phyloP scores from a whole-genome alignment of 1,284 basidiomycete genomes.

The Ceratobasidium sp. region DNA sequence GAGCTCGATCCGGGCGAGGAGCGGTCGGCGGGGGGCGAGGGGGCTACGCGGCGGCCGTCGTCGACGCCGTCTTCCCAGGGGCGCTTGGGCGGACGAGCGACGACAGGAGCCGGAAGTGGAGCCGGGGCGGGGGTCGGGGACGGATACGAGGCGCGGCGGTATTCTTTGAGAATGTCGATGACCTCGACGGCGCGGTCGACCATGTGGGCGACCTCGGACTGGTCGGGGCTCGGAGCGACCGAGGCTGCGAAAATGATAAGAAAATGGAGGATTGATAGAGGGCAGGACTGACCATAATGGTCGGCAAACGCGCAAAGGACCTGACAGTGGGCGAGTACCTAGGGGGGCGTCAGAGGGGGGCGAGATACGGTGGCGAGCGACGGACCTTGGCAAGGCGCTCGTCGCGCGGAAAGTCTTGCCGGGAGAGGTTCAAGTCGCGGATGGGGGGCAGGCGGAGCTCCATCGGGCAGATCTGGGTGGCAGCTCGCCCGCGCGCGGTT shows the following conservation, averaged over 20 bases:
- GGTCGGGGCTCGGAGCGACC: neutral
- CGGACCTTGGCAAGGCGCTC: constrained; percentile 31
- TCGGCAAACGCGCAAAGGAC: constrained; percentile 37
- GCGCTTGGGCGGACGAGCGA: constrained; percentile 27
- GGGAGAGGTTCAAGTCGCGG: constrained; percentile 21
- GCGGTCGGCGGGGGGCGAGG: constrained; percentile 36
- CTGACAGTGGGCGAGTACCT: constrained; percentile 26
- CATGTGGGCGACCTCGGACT: constrained; percentile 34
- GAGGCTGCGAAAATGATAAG: neutral
- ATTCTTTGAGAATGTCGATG: constrained; percentile 26
- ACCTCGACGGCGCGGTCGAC: constrained; percentile 30
- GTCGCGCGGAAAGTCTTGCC: constrained; percentile 5
- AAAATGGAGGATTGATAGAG: neutral
- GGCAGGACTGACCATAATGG: constrained; percentile 28
- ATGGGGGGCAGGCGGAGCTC: constrained; percentile 40
- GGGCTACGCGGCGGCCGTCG: constrained; percentile 5
- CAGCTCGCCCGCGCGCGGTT: neutral
- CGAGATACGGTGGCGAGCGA: neutral
- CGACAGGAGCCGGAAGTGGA: neutral
- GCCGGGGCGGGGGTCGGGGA: neutral
- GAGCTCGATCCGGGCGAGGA: constrained; percentile 8
- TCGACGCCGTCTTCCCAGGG: constrained; percentile 33
- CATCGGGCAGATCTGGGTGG: constrained; percentile 35
- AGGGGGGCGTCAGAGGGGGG: neutral
- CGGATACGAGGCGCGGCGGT: constrained; percentile 10